Base-by-base conservation (phyloP, 208 protist species). In the Acanthamoeba pearcei region DNA sequence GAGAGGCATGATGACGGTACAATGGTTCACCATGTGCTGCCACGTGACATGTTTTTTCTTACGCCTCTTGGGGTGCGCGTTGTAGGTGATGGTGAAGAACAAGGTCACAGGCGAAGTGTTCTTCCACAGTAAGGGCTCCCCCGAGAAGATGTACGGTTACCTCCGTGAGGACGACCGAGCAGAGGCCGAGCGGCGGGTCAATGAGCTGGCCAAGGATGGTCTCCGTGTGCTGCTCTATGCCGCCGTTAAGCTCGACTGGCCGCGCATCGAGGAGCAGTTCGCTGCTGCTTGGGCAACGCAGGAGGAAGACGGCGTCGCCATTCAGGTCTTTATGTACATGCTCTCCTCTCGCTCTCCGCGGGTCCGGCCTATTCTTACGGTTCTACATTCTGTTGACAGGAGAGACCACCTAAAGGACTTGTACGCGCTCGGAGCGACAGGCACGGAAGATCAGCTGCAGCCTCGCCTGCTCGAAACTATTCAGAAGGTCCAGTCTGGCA, bases 1-100 rank as follows among this genome's bases (percentile, higher is more conserved):
- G 72, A n/a, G 91, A 51, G 91, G 91, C 64, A 94, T 94, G 91
- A 94, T 94, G 91, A 94, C 91, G n/a, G 91, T 94, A 93, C 24
- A n/a, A 46, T 46, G 42, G 15, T 10, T 17, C 57, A n/a, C 57
- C 6, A 27, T 5, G 15, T 64, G 57, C 57, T 51, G 46, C 46
- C 3, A 88, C 13, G 24, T 32, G 49, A 57, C 15, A 19, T 88
- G 15, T 27, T 55, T 46, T 19, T 62, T 66, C 42, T 70, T 19
- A 42, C 10, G 6, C 51, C 19, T 27, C 3, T 29, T 12, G 12
- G 22, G 27, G 42, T n/a, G 49, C 42, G 9, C 22, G 9, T 42
- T 12, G n/a, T 62, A 93, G 88, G 64, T 93, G 10, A 51, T 94
- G 51, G 91, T 94, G 15, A 53, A 49, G 49, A 94, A 94, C 91